Conservation (phyloP, 1,284 basidiomycete species). For the Leccinum glutinopallens region DNA sequence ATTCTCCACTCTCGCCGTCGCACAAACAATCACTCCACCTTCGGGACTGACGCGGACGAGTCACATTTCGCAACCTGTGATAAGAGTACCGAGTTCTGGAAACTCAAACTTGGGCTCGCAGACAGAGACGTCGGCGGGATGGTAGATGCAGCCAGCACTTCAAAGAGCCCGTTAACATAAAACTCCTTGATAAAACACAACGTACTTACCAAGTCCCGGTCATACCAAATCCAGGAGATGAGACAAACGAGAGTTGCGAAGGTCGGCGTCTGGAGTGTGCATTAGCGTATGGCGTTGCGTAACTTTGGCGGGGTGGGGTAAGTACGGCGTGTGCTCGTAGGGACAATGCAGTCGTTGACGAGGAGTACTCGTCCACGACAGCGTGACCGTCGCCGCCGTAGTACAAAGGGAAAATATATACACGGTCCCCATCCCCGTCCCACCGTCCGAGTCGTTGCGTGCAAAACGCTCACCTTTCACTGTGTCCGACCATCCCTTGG, state of each 20-base stretch:
- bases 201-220: conserved; percentile 38
- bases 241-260: conserved; percentile 24
- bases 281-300: too few species aligned
- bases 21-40: conserved; percentile 27
- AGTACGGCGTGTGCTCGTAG: too few species aligned
- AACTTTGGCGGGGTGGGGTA: too few species aligned
- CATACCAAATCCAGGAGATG: conserved; percentile 45
- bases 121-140: conserved; percentile 17
- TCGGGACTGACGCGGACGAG: conserved; percentile 28
- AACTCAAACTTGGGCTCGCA: conserved; percentile 24
- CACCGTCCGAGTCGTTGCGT: too few species aligned
- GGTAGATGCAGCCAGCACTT: conserved; percentile 39
- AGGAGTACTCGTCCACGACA: too few species aligned
- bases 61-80: conserved; percentile 27
- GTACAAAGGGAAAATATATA: too few species aligned
- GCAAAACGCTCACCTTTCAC: too few species aligned
- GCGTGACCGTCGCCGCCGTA: too few species aligned
- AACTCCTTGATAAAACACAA: not conserved
- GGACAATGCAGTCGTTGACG: too few species aligned
- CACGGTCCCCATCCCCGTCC: too few species aligned
- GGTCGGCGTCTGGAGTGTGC: not conserved
- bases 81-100: conserved; percentile 28
- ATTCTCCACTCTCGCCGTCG: conserved; percentile 35
- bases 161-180: not conserved
- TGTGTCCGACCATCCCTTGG: too few species aligned